These are phyloP conservation scores for Pseudogymnoascus destructans DNA, from an alignment of 2,329 filamentous ascomycete genomes.

Conservation along the genomic window DNA sequence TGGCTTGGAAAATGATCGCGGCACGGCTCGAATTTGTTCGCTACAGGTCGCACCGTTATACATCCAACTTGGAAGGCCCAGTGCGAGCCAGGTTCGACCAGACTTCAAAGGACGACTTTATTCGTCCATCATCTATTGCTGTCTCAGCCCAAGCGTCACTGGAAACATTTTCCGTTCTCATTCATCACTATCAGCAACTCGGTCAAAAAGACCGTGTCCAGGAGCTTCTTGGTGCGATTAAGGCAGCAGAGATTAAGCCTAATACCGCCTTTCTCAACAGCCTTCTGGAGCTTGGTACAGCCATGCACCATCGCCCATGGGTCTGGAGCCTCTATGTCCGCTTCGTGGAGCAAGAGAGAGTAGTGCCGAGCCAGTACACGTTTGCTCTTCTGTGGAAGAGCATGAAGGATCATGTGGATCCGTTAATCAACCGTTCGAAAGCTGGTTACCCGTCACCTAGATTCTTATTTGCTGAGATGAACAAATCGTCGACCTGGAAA, in stretches of 20 bases:
- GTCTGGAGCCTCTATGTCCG: slow-evolving; percentile 20
- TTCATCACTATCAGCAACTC: slow-evolving; percentile 56
- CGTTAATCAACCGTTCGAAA: slow-evolving; percentile 10
- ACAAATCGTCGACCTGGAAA: slow-evolving; percentile 27
- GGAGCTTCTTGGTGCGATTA: slow-evolving; percentile 48
- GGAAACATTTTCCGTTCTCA: slow-evolving; percentile 66
- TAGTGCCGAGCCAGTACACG: slow-evolving; percentile 22
- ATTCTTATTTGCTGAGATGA: slow-evolving; percentile 35
- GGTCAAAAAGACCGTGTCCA: slow-evolving; percentile 44
- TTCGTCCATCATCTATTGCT: slow-evolving; percentile 30
- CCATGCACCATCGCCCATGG: slow-evolving; percentile 16
- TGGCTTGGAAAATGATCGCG: slow-evolving; percentile 68
- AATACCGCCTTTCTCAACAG: slow-evolving; percentile 72
- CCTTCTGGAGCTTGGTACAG: slow-evolving; percentile 39
- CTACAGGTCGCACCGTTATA: slow-evolving; percentile 28
- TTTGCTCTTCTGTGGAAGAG: slow-evolving; percentile 23
- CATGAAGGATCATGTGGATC: slow-evolving; percentile 20
- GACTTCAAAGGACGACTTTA: slow-evolving; percentile 15
- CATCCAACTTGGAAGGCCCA: slow-evolving; percentile 12
- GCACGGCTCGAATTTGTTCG: slow-evolving; percentile 49
- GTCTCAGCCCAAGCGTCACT: slow-evolving; percentile 49
- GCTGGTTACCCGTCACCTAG: slow-evolving; percentile 13
- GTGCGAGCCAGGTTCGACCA: slow-evolving; percentile 12
- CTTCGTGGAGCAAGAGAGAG: slow-evolving; percentile 14
- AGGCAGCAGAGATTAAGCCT: slow-evolving; percentile 48